Evolutionary conservation across 192 early-diverging fungal genomes (phyloP), one percentile per base, ranked within the genome.

Genomic region (Coemansia pectinata): DNA sequence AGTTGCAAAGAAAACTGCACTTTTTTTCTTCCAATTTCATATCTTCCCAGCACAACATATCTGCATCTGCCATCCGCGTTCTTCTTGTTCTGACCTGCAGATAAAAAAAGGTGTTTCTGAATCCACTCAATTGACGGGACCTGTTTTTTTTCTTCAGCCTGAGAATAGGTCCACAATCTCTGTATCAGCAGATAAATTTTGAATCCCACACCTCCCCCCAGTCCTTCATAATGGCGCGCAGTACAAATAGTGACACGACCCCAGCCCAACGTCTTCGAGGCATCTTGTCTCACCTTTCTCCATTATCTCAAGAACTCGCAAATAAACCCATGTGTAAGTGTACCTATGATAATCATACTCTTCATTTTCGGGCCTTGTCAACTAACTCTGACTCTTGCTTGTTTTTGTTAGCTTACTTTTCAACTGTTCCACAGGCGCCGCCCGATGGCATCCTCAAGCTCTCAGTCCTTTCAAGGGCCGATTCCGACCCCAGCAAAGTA

Each of bases 381-480:
- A 31, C 19, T 45, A 61, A 57, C 17, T 33, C n/a, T n/a, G 12
- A 23, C 27, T 27, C 10, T 27, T 11, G 5, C 11, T 29, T 25
- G 1, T 4, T 34, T 34, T 3, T 34, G 33, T 34, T 75, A 77
- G 74, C 81, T 8, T 78, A 71, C 70, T 78, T 78, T 76, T 36
- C 40, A n/a, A 50, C 41, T 5, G 70, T 84, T 50, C 73, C 81
- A 0, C 73, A 78, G 71, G 93, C 94, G 5, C 93, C 94, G 19
- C 89, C 92, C 40, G 97, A 99, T 73, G 85, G 91, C 61, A 99
- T 99, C 74, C 93, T 99, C 69, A 84, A 93, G 70, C 83, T 99
- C 15, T 93, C 93, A 27, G 94, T 92, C 23, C 76, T 85, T 39
- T 96, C 90, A 81, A 90, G 90, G 78, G 91, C 91, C 39, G 96